Base-by-base conservation (phyloP, 1,284 basidiomycete species). In the Ceratobasidium theobromae region DNA sequence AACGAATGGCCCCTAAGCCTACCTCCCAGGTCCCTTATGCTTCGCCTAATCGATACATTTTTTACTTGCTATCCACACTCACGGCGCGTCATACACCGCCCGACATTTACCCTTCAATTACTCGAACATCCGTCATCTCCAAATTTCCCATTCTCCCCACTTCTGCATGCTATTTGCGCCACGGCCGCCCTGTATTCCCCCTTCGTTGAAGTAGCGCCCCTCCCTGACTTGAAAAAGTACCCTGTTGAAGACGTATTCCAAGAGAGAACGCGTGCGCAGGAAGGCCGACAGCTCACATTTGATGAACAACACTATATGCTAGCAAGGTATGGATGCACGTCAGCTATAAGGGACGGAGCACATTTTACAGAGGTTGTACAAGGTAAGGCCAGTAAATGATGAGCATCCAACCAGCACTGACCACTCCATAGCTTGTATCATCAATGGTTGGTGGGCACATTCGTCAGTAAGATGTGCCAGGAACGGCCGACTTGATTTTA, bases 91-190 rank as follows among this genome's bases (percentile, higher is more conserved):
- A 49, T 62, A 11, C 58, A 62, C 25, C 58, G 58, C 1, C 58
- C 58, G 11, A 62, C 46, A 3, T 52, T 62, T 23, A 9, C 40
- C 23, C 40, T 32, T n/a, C 46, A 62, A 5, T 48, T 62, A 8
- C 28, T 51, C 23, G 58, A 49, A 23, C 46, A 46, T 9, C 58
- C 58, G 12, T 38, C 58, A 3, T 62, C 58, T 16, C 46, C 58
- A n/a, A 33, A 33, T 9, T 62, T 62, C 52, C 58, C 58, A 4
- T 62, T 62, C 33, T 25, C 40, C 11, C 45, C 45, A 12, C 46
- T 62, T n/a, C 48, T 62, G 8, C 58, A 62, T 32, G 30, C 58
- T 6, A 62, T 62, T n/a, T 62, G 58, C 27, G 38, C 58, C 28
- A 48, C 48, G 18, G 58, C 58, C 52, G 58, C 58, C 1, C 21